These are phyloP conservation scores for Aspergillus bombycis DNA, from an alignment of 2,329 filamentous ascomycete genomes.

Conservation along the genomic window DNA sequence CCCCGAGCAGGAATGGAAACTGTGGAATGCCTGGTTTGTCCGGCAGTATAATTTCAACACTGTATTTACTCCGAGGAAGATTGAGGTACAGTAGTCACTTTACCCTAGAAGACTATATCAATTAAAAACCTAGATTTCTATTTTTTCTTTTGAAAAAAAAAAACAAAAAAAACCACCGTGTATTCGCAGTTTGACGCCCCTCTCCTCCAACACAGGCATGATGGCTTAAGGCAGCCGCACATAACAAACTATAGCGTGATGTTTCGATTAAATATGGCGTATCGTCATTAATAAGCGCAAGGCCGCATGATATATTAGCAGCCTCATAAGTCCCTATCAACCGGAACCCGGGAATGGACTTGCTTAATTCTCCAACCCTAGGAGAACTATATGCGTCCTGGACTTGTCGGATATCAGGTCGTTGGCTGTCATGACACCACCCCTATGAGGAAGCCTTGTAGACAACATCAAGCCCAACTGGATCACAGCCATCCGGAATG, in stretches of 20 bases:
- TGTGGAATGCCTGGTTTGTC: conserved; percentile 23
- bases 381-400: background rate
- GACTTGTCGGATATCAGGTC: background rate
- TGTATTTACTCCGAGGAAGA: conserved; percentile 12
- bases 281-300: background rate
- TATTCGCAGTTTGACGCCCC: background rate
- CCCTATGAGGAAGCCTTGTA: background rate
- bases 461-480: background rate
- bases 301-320: background rate
- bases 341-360: background rate
- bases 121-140: background rate
- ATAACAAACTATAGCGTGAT: background rate
- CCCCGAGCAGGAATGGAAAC: conserved; percentile 17
- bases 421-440: background rate
- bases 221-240: background rate
- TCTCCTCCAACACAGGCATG: background rate
- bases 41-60: conserved; percentile 20
- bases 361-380: background rate
- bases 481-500: background rate
- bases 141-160: too few species aligned
- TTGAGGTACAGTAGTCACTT: background rate
- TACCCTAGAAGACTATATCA: background rate
- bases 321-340: background rate
- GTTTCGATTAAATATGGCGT: background rate
- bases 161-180: too few species aligned